Evolutionary conservation across 2,329 filamentous ascomycete species (phyloP), one percentile per base, ranked within the genome.

Genomic region (Alternaria conjuncta): DNA sequence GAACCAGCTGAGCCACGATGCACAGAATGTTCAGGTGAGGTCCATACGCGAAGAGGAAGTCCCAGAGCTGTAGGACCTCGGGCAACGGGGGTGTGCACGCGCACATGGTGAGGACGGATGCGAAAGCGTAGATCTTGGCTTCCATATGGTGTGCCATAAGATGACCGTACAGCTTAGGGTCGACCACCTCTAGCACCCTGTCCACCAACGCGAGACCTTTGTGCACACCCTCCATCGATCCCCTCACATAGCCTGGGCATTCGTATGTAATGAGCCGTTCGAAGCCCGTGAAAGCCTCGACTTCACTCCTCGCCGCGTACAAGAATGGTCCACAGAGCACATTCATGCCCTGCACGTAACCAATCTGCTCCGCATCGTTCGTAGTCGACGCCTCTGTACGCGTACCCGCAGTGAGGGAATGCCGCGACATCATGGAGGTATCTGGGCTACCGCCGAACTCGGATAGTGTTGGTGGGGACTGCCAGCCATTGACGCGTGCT

Each of bases 331-430:
- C 96, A 10, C 94, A 95, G 15, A 99, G 87, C 44, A 99, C 96
- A 78, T 99, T 99, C 95, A 99, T 98, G 70, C 96, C 96, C 81
- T 99, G 96, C 3, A 99, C 95, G 74, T 99, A 99, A 44, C 92
- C 94, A 30, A 94, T 93, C 11, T 92, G 87, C 88, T 69, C 90
- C 86, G 65, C 89, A 85, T 74, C 78, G 51, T 76, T 77, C 6
- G 75, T 75, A 21, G 73, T 76, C 23, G 74, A 75, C 3, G 76
- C 71, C n/a, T 74, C 79, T 45, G 68, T 78, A 66, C 69, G 68
- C 15, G 67, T 71, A 63, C 71, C 68, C 2, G 63, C 67, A 43
- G 72, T 75, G 44, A 75, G 61, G 4, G 75, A 77, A 55, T 72
- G 80, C 73, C 65, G 77, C 65, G 72, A 75, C 68, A 77, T 63